phyloP scores from a whole-genome alignment of 495 filamentous ascomycete species.

The Aspergillus avenaceus region DNA sequence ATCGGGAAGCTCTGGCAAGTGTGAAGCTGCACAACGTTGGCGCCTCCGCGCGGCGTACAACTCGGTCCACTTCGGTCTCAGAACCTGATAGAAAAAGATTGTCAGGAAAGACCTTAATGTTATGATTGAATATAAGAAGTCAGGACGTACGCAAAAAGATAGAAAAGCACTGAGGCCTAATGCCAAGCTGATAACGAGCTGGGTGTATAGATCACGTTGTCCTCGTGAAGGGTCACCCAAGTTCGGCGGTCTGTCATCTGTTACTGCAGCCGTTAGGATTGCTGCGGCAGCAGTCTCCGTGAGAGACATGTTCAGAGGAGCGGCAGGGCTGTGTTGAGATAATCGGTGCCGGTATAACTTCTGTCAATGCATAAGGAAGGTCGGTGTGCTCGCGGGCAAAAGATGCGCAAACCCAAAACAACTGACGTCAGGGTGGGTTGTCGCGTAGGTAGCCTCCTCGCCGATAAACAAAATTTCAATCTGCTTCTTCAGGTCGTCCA shows the following conservation, averaged over 20 bases:
- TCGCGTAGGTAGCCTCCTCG: constrained; percentile 5
- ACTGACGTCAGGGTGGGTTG: constrained; percentile 28
- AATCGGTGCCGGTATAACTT: background rate
- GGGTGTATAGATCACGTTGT: constrained; percentile 53
- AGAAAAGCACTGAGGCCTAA: constrained; percentile 58
- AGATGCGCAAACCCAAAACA: constrained; percentile 14
- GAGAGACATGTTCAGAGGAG: constrained; percentile 26
- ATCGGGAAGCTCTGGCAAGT: constrained; percentile 78
- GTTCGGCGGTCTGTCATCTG: constrained; percentile 14
- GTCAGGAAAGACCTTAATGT: background rate
- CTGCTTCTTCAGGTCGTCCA: background rate
- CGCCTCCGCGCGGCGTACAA: constrained; percentile 88
- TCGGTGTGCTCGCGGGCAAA: constrained; percentile 8
- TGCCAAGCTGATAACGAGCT: constrained; percentile 53
- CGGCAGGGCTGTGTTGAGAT: background rate
- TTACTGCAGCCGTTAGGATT: constrained; percentile 18
- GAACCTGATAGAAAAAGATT: constrained; percentile 39
- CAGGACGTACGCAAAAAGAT: constrained; percentile 54
- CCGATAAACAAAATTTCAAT: too few species aligned
- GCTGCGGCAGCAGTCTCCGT: constrained; percentile 26
- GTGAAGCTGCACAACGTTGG: constrained; percentile 61
- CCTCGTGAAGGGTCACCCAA: constrained; percentile 36
- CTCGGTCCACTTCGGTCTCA: constrained; percentile 87
- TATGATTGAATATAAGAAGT: too few species aligned
- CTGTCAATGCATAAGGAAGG: constrained; percentile 20